Evolutionary conservation across 176 grass and related monocot genomes (phyloP).

Genomic region (maize (Zea mays)): Zm-B73-REFERENCE-NAM-5.0 NC_050099.1:246952001-246952500

Average conservation of each 20-base stretch:
- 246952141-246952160: slow-evolving; percentile 39
- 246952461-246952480: slow-evolving; percentile 59
- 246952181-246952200: slow-evolving; percentile 35
- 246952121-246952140: slow-evolving; percentile 31
- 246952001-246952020: slow-evolving; percentile 10
- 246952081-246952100: slow-evolving; percentile 37
- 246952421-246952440: slow-evolving; percentile 86
- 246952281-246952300: slow-evolving; percentile 85
- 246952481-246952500: slow-evolving; percentile 16
- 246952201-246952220: slow-evolving; percentile 37
- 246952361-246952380: slow-evolving; percentile 93
- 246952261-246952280: slow-evolving; percentile 77
- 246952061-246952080: slow-evolving; percentile 39
- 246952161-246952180: slow-evolving; percentile 51
- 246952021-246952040: slow-evolving; percentile 21
- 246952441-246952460: slow-evolving; percentile 86
- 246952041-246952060: slow-evolving; percentile 33
- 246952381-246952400: slow-evolving; percentile 67
- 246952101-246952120: slow-evolving; percentile 39
- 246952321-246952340: slow-evolving; percentile 54
- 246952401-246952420: slow-evolving; percentile 71
- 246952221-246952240: slow-evolving; percentile 45
- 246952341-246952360: slow-evolving; percentile 70
- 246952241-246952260: slow-evolving; percentile 54
- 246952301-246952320: slow-evolving; percentile 65